Evolutionary conservation across 2,329 filamentous ascomycete species (phyloP), one percentile per base, ranked within the genome.

Genomic region (Colletotrichum limetticola): DNA sequence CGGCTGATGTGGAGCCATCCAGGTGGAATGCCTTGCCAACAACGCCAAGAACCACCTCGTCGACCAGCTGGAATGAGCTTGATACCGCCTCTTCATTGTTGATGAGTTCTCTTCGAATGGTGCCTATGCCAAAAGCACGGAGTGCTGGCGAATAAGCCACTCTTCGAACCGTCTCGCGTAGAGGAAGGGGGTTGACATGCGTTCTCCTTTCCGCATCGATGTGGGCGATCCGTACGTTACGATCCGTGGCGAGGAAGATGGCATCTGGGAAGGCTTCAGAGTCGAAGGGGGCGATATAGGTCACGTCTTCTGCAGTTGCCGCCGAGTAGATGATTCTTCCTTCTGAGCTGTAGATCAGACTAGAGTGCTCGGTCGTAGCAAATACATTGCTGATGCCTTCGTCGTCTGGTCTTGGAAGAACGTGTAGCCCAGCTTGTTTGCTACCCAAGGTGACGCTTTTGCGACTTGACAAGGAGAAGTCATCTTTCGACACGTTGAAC

Each of bases 291-390:
- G 94, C 97, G 6, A 98, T 92, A 60, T 91, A 92, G 1, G 92
- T 92, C 1, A 95, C 94, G 75, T 95, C 92, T 74, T 98, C 94
- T 3, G 95, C 95, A 14, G 96, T 98, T 1, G 98, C 94, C 1
- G 97, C 95, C 5, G 95, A 98, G 83, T 97, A 99, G 1, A 98
- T 91, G 53, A 98, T 93, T 26, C 95, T 90, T 1, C 94, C 94
- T 79, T 98, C 95, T 0, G 92, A 91, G 9, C 93, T 94, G 79
- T 99, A 98, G 61, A 99, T 98, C 67, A 99, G 84, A 75, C 94
- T 98, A 0, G 97, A 94, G 79, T 98, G 95, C 78, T 99, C 97
- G 70, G 95, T 98, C 0, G 95, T 97, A 0, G 95, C 95, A 80
- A 99, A 97, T 0, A 99, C 92, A 77, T 94, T 97, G 79, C 89